Conservation (phyloP, 1,139 yeast species). For the Hanseniaspora gamundiae region DNA sequence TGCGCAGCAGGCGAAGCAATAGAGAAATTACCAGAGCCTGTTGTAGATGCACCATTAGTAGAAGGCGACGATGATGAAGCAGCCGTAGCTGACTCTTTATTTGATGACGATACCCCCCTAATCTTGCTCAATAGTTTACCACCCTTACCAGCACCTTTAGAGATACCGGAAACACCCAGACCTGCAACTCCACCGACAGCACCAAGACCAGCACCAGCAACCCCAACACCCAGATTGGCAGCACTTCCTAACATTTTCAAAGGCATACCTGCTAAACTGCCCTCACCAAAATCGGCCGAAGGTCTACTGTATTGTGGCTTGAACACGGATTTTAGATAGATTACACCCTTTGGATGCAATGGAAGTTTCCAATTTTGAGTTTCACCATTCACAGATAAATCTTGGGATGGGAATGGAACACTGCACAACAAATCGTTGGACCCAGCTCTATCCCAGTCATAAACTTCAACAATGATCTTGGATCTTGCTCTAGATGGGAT, state of each 20-base stretch:
- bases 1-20: too few relatives aligned
- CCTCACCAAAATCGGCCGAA: conserved; percentile 33
- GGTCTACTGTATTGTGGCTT: conserved; percentile 61
- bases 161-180: conserved; percentile 29
- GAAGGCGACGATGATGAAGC: conserved; percentile 2
- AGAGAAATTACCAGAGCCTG: too few relatives aligned
- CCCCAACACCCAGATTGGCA: conserved; percentile 27
- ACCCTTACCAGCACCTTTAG: conserved; percentile 38
- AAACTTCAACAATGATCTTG: conserved; percentile 36
- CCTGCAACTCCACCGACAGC: conserved; percentile 19
- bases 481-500: conserved; percentile 51
- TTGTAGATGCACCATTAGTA: too few relatives aligned
- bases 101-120: not conserved
- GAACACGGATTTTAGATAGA: conserved; percentile 42
- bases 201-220: conserved; percentile 23
- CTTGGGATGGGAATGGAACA: conserved; percentile 32
- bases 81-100: not conserved
- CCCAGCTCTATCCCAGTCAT: conserved; percentile 72
- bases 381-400: conserved; percentile 11
- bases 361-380: conserved; percentile 34
- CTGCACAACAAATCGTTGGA: conserved; percentile 51
- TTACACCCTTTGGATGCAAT: conserved; percentile 50
- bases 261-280: conserved; percentile 10
- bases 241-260: conserved; percentile 19
- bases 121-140: conserved; percentile 20